Percentiles rank a stretch among this genome's conserved stretches.
Evolutionary conservation across 169 alveolate genomes (phyloP).

Genomic region (Cystoisospora suis): DNA sequence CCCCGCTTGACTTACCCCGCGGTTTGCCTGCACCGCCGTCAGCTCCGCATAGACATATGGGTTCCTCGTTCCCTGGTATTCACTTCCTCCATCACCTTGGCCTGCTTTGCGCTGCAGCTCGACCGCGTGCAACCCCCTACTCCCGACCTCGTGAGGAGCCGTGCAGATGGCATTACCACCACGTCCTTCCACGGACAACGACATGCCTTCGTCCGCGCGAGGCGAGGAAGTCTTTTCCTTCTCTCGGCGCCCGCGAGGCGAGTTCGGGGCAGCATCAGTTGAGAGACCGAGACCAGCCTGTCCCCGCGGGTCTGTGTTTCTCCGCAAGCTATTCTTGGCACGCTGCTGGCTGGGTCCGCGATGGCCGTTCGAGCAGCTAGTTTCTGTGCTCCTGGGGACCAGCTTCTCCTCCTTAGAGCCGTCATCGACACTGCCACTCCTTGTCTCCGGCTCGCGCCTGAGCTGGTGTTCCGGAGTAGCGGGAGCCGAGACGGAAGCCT

Average conservation of each 20-base stretch:
- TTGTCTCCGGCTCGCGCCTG: not conserved
- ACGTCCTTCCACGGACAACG: no score
- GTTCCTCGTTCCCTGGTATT: no score
- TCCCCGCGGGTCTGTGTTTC: no score
- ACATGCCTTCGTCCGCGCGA: no score
- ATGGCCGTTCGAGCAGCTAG: not conserved
- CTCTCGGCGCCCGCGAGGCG: no score
- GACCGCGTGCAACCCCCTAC: not conserved
- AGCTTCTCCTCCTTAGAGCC: not conserved
- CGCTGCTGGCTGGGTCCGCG: not conserved
- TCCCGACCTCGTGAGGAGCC: no score
- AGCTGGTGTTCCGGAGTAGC: not conserved
- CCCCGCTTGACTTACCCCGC: conserved; percentile 28
- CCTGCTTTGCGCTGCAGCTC: not conserved
- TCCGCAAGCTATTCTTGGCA: no score
- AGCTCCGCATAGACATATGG: conserved; percentile 19
- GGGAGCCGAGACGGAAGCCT: not conserved
- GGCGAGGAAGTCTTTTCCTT: no score
- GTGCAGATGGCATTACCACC: no score
- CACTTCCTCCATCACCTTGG: not conserved
- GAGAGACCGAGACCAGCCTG: no score
- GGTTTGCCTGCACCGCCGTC: conserved; percentile 1
- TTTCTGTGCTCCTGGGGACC: not conserved
- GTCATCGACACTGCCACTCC: no score
- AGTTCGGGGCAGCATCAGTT: no score